Conservation (phyloP, 768 basidiomycete species). For the Russula abietina region DNA sequence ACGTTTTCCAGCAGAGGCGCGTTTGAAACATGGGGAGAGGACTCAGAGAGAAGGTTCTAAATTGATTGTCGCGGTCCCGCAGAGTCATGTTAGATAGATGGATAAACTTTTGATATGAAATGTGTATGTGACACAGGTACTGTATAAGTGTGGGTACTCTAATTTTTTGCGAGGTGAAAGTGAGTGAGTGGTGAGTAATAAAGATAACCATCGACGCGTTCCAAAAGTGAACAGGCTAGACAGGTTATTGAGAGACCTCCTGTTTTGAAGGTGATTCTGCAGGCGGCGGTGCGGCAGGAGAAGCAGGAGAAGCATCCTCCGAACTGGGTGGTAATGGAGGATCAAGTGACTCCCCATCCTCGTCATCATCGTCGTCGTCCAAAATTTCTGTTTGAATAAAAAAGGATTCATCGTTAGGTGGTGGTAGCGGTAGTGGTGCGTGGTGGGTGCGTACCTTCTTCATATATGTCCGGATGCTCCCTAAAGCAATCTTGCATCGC, state of each 20-base stretch:
- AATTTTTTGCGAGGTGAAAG: constrained; percentile 19
- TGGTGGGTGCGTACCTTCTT: constrained; percentile 75
- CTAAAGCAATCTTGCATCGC: constrained; percentile 98
- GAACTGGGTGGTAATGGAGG: neutral
- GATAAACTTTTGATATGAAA: constrained; percentile 12
- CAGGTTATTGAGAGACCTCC: neutral
- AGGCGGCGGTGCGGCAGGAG: neutral
- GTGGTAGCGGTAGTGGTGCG: no score
- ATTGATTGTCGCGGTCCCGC: neutral
- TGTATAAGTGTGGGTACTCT: constrained; percentile 19
- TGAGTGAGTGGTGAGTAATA: constrained; percentile 24
- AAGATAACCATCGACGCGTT: constrained; percentile 16
- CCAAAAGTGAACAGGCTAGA: neutral
- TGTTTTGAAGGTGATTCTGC: constrained; percentile 1
- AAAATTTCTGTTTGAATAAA: constrained; percentile 18
- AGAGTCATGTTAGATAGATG: neutral
- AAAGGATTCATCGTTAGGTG: no score
- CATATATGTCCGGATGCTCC: constrained; percentile 92
- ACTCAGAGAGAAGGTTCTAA: neutral
- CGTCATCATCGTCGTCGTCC: constrained; percentile 23
- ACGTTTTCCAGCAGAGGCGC: neutral
- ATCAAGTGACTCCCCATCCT: constrained; percentile 12
- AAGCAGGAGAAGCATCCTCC: neutral
- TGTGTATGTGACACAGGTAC: neutral
- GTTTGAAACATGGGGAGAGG: neutral